Evolutionary conservation across 139 green algal genomes (phyloP).

Genomic region (Chlorella sp.): DNA sequence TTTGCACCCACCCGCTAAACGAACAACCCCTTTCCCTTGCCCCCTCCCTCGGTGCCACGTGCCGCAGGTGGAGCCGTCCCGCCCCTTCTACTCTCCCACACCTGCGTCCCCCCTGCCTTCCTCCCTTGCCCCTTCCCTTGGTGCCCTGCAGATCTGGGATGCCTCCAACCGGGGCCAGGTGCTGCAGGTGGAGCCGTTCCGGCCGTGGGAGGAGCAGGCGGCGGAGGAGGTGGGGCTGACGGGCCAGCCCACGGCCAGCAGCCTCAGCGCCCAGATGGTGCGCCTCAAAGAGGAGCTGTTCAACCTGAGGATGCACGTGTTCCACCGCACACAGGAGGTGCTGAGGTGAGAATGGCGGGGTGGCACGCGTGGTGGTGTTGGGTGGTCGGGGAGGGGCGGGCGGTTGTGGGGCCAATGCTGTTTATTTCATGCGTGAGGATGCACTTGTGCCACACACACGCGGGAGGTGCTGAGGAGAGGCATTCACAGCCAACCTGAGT

Average conservation of each 20-base stretch:
- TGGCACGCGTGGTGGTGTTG: not conserved
- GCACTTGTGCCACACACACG: no score
- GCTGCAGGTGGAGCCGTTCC: conserved; percentile 69
- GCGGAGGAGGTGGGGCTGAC: not conserved
- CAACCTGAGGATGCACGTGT: conserved; percentile 16
- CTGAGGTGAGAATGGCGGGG: conserved; percentile 8
- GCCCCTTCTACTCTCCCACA: not conserved
- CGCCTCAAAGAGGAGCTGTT: conserved; percentile 30
- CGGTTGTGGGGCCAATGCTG: not conserved
- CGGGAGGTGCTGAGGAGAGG: no score
- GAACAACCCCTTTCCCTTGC: no score
- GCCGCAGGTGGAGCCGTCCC: not conserved
- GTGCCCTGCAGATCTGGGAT: conserved; percentile 66
- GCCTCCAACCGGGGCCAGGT: conserved; percentile 59
- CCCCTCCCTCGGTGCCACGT: no score
- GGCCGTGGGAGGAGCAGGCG: conserved; percentile 35
- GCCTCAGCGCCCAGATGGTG: not conserved
- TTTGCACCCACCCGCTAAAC: no score
- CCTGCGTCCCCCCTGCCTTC: not conserved
- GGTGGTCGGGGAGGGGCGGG: not conserved
- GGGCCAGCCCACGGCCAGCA: not conserved
- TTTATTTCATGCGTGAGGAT: no score
- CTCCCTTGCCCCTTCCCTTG: not conserved
- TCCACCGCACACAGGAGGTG: conserved; percentile 16
- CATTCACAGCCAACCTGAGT: no score